Evolutionary conservation across 2,329 filamentous ascomycete genomes (phyloP).

Genomic region (Triangularia setosa): DNA sequence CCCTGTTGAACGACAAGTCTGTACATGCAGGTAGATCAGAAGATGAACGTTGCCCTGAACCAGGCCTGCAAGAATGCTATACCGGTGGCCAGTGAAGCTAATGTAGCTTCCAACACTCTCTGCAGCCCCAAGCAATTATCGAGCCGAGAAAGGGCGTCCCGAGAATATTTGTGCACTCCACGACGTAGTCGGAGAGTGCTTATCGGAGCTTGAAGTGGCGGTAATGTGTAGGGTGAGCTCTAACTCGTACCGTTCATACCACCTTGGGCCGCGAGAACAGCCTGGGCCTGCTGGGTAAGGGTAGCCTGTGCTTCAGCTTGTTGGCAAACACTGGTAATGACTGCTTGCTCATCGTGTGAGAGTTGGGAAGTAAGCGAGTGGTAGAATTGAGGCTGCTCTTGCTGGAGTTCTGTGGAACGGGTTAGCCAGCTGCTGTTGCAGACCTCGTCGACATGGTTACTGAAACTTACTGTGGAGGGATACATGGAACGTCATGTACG

Average conservation of each 20-base stretch:
- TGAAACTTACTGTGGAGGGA: conserved; percentile 73
- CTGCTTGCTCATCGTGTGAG: conserved; percentile 71
- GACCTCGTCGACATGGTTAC: background rate
- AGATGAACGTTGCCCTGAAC: background rate
- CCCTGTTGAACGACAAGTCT: background rate
- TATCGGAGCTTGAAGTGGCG: background rate
- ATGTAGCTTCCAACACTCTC: background rate
- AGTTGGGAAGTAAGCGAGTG: conserved; percentile 74
- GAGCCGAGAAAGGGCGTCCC: background rate
- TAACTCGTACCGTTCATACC: background rate
- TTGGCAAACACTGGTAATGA: conserved; percentile 74
- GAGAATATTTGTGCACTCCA: background rate
- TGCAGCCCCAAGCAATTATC: background rate
- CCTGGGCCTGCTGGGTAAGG: conserved; percentile 35
- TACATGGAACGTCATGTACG: conserved; percentile 82
- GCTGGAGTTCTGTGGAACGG: conserved; percentile 68
- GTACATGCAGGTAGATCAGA: background rate
- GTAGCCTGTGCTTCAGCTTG: conserved; percentile 53
- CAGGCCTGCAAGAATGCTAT: background rate
- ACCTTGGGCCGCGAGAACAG: conserved; percentile 14
- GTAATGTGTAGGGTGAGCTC: background rate
- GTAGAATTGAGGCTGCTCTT: conserved; percentile 88
- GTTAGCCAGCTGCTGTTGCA: conserved; percentile 10
- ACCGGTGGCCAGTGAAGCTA: background rate
- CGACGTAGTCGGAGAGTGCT: background rate